Evolutionary conservation across 164 flowering plant genomes (phyloP), one percentile per base, ranked within the genome.

Genomic region (Brasenia schreberi): DNA sequence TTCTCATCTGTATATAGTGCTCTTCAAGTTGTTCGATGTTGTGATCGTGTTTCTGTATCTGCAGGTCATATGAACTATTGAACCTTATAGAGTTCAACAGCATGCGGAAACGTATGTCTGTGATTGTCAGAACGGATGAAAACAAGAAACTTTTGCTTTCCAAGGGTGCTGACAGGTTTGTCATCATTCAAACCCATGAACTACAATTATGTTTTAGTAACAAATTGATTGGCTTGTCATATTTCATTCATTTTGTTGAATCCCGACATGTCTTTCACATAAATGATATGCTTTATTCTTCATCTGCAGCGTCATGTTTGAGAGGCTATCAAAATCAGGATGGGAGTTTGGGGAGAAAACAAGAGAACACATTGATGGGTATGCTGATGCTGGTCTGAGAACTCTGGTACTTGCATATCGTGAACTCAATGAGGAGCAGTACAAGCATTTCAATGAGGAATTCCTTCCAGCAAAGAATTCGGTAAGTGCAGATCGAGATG

Each of bases 81-180:
- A 83, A 85, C 74, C 79, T 92, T 61, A 71, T 95, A 66, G 99
- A 95, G 84, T 95, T 95, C 67, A 86, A 83, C 74, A 95, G 97
- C 76, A 4, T 97, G 62, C 79, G 97, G 72, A 95, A 82, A 77
- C 73, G 99, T 72, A 95, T 95, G 99, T 88, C 99, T 45, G 97
- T 95, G 62, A 81, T 95, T 42, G 89, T 95, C 39, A 78, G 80
- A 74, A 73, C 83, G 70, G 91, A 82, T 68, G 92, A 88, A 44
- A 96, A 92, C 53, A 80, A 87, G 74, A 69, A 89, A 18, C 63
- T 92, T 33, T 64, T 95, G 39, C 87, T 95, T 60, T 85, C 82
- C 72, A 95, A 95, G 83, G 99, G 99, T 43, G 99, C 99, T 73
- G 99, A 95, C 85, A 95, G 92, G 99, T 91, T 64, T 64, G 90